Percentiles rank a stretch among this genome's conserved stretches.
Conservation (phyloP, 164 flowering plant species). For the Protea cynaroides region DNA sequence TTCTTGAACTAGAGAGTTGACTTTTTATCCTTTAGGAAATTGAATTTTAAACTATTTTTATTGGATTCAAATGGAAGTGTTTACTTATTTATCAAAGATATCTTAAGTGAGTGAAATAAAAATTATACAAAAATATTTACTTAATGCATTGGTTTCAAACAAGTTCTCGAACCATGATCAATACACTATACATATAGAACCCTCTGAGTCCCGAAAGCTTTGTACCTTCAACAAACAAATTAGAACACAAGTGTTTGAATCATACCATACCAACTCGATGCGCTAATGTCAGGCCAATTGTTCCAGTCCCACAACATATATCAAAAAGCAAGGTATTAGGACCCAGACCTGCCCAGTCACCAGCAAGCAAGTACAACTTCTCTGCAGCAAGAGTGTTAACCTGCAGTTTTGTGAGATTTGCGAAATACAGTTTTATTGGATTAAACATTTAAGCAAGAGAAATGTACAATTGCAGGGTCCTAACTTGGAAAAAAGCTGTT, state of each 20-base stretch:
- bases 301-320: slow-evolving; percentile 93
- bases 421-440: neutral
- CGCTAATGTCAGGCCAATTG: slow-evolving; percentile 93
- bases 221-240: neutral
- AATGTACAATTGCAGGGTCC: neutral
- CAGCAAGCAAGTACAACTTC: slow-evolving; percentile 68
- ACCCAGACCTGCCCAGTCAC: slow-evolving; percentile 93
- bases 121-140: too few species aligned
- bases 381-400: slow-evolving; percentile 43
- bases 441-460: neutral
- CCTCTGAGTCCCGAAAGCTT: neutral
- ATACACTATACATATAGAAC: too few species aligned
- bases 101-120: too few species aligned
- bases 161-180: too few species aligned
- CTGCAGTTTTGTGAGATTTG: slow-evolving; percentile 24
- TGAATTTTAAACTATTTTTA: too few species aligned
- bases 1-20: too few species aligned
- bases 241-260: slow-evolving; percentile 10
- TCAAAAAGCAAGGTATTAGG: slow-evolving; percentile 93
- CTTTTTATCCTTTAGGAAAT: too few species aligned
- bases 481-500: slow-evolving; percentile 93
- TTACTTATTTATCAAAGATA: too few species aligned
- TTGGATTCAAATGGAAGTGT: too few species aligned
- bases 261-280: slow-evolving; percentile 97
- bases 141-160: too few species aligned